Conservation (phyloP, 1,139 yeast genomes). For the Kodamaea derodonti region DNA sequence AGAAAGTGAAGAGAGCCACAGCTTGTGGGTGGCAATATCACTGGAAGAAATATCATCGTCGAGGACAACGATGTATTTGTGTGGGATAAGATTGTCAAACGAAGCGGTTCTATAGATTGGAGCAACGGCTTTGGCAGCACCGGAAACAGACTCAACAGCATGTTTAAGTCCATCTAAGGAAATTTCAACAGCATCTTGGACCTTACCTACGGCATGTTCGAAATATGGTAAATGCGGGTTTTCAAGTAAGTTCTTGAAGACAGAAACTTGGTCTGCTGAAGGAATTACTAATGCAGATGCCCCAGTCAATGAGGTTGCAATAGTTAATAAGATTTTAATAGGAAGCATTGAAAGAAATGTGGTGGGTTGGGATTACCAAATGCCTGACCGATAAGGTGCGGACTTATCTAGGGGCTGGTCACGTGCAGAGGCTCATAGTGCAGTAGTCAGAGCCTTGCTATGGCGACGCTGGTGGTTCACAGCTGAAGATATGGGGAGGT, state of each 20-base stretch:
- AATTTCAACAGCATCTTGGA: neutral
- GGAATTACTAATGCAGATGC: constrained; percentile 17
- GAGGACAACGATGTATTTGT: constrained; percentile 34
- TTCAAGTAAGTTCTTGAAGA: constrained; percentile 10
- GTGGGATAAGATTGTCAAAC: constrained; percentile 10
- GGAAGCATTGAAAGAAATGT: constrained; percentile 6
- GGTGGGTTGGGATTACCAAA: no score
- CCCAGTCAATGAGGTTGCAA: constrained; percentile 7
- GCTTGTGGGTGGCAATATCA: constrained; percentile 13
- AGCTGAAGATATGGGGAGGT: no score
- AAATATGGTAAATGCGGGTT: constrained; percentile 3
- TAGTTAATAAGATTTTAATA: constrained; percentile 3
- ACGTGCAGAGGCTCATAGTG: no score
- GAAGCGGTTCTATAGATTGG: constrained; percentile 6
- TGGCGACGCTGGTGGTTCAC: no score
- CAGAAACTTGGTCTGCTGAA: constrained; percentile 11
- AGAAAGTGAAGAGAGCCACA: constrained; percentile 9
- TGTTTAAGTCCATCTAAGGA: constrained; percentile 2
- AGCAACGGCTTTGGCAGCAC: constrained; percentile 1
- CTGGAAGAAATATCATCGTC: constrained; percentile 23
- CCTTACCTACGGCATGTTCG: constrained; percentile 4
- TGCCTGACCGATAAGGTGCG: no score
- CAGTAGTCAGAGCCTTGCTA: no score
- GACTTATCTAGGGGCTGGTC: no score
- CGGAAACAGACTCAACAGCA: neutral